Conservation (phyloP, 139 green algal genomes). For the Chlamydomonas urium region DNA sequence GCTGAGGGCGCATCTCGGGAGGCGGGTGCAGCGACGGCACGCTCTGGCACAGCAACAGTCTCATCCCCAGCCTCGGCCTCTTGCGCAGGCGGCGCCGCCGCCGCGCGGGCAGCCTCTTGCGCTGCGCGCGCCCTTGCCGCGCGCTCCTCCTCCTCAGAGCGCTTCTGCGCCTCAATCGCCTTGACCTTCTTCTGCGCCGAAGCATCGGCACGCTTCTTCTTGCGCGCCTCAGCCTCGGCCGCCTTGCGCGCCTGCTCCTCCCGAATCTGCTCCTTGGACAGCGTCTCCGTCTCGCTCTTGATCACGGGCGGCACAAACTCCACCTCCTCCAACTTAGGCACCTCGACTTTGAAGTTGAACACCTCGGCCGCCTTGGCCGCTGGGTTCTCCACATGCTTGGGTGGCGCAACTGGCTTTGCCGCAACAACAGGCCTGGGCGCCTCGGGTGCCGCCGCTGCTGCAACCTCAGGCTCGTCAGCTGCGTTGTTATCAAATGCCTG, state of each 20-base stretch:
- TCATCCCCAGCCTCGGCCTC: constrained; percentile 1
- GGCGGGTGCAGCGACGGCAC: background rate
- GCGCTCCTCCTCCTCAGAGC: constrained; percentile 6
- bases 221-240: constrained; percentile 37
- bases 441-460: background rate
- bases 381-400: constrained; percentile 3
- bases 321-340: constrained; percentile 33
- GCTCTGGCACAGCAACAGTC: background rate
- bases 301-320: constrained; percentile 28
- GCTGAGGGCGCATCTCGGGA: background rate
- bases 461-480: background rate
- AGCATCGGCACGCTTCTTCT: constrained; percentile 27
- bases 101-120: background rate
- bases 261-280: constrained; percentile 13
- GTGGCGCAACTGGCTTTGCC: background rate
- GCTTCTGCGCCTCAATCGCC: constrained; percentile 21
- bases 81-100: background rate
- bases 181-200: constrained; percentile 21
- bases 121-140: background rate
- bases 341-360: constrained; percentile 35
- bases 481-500: background rate
- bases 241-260: constrained; percentile 37
- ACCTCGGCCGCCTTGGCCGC: constrained; percentile 6
- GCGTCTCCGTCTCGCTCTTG: background rate
- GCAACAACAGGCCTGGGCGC: background rate